phyloP scores from a whole-genome alignment of 176 grass and related monocot genomes.

The Calamus simplicifolius region DNA sequence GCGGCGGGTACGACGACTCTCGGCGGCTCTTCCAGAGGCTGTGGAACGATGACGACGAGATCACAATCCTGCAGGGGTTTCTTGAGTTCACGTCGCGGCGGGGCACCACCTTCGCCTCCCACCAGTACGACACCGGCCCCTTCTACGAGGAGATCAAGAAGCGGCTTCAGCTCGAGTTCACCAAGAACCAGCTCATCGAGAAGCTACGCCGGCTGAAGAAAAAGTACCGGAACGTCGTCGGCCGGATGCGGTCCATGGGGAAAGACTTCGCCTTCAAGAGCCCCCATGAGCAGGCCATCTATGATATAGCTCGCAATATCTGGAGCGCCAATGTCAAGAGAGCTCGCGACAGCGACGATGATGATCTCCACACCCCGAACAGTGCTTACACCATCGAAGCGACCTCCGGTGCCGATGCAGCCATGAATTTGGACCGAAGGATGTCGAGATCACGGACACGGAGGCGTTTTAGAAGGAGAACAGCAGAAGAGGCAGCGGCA shows the following conservation, averaged over 20 bases:
- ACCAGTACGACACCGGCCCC: slow-evolving; percentile 93
- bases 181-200: slow-evolving; percentile 89
- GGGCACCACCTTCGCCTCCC: slow-evolving; percentile 78
- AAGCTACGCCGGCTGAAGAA: slow-evolving; percentile 95
- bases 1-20: slow-evolving; percentile 42
- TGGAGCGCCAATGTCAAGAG: slow-evolving; percentile 65
- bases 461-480: slow-evolving; percentile 42
- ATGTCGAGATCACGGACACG: slow-evolving; percentile 29
- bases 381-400: background rate
- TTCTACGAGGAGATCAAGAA: slow-evolving; percentile 90
- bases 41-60: slow-evolving; percentile 92
- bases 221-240: slow-evolving; percentile 71
- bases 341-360: slow-evolving; percentile 34
- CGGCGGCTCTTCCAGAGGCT: slow-evolving; percentile 78
- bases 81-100: slow-evolving; percentile 78
- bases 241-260: slow-evolving; percentile 35
- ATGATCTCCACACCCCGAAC: slow-evolving; percentile 38
- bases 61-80: slow-evolving; percentile 72
- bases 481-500: slow-evolving; percentile 27
- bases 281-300: slow-evolving; percentile 74
- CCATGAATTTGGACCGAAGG: slow-evolving; percentile 25
- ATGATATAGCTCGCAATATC: slow-evolving; percentile 74
- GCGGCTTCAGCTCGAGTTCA: slow-evolving; percentile 61
- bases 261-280: slow-evolving; percentile 55
- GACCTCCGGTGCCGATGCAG: slow-evolving; percentile 10